A percentile compares a stretch with the other conserved stretches of the same genome.
These are phyloP conservation scores for Sporothrix sp. DNA, from an alignment of 2,329 filamentous ascomycete genomes.

Conservation along the genomic window DNA sequence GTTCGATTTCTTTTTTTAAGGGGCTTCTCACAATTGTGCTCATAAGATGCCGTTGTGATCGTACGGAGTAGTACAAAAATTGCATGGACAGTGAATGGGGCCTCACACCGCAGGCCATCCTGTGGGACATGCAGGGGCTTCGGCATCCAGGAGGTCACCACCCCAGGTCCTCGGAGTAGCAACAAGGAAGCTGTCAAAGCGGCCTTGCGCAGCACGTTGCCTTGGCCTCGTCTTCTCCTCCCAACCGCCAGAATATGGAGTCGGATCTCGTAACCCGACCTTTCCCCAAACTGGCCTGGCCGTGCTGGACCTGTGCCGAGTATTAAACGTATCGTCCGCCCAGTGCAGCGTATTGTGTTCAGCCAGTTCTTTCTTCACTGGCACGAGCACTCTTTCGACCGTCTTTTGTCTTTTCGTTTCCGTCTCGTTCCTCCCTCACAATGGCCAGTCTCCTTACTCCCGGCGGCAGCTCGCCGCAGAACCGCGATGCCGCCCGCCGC, in stretches of 20 bases:
- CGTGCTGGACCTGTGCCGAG: background rate
- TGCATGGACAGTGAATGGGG: too few species aligned
- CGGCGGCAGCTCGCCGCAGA: constrained; percentile 1
- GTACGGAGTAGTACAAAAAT: too few species aligned
- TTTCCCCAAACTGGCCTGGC: constrained; percentile 4
- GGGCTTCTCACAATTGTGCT: too few species aligned
- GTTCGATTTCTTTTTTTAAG: background rate
- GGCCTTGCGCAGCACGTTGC: too few species aligned
- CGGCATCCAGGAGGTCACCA: too few species aligned
- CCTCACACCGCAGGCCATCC: too few species aligned
- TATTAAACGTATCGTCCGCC: constrained; percentile 9
- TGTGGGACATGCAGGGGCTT: too few species aligned
- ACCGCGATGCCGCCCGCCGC: constrained; percentile 12
- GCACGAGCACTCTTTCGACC: too few species aligned
- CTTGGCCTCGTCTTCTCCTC: background rate
- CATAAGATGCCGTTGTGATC: too few species aligned
- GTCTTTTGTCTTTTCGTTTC: background rate
- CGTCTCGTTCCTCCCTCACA: background rate
- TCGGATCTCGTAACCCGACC: constrained; percentile 11
- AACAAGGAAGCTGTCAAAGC: too few species aligned
- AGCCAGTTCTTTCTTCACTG: too few species aligned
- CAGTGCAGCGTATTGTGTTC: too few species aligned
- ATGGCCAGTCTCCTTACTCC: constrained; percentile 12
- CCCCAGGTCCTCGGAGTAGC: background rate
- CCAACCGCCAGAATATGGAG: constrained; percentile 1